Conservation (phyloP, 1,284 basidiomycete genomes). For the Sanghuangporus sanghuang region DNA sequence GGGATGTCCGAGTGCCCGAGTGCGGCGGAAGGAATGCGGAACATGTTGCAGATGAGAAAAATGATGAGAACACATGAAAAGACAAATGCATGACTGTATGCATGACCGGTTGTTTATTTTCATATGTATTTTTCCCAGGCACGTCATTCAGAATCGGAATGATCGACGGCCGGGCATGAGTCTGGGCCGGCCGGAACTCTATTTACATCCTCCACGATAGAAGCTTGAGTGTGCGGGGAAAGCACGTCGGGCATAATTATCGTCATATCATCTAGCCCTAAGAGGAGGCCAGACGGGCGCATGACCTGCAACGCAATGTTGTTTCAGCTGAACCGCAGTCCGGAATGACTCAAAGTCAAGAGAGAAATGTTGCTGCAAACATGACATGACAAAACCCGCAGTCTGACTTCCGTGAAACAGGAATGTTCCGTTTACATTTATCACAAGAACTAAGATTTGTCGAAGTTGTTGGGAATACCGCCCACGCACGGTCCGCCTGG, state of each 20-base stretch:
- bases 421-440: neutral
- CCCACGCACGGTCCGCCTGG: neutral
- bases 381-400: no score
- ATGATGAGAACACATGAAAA: neutral
- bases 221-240: neutral
- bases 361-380: no score
- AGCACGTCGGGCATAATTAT: neutral
- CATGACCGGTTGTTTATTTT: neutral
- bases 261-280: neutral
- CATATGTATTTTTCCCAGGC: conserved; percentile 1
- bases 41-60: no score
- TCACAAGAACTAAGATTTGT: neutral
- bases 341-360: neutral
- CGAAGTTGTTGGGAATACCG: neutral
- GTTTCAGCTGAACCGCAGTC: no score
- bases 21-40: no score
- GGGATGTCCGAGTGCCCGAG: neutral
- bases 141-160: neutral
- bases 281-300: neutral
- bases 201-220: no score
- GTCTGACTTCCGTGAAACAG: neutral
- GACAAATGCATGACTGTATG: neutral
- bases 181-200: neutral
- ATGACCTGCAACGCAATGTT: neutral
- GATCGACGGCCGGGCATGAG: neutral